Evolutionary conservation across 805 yeast species (phyloP).

Genomic region (Yarrowia sp.): DNA sequence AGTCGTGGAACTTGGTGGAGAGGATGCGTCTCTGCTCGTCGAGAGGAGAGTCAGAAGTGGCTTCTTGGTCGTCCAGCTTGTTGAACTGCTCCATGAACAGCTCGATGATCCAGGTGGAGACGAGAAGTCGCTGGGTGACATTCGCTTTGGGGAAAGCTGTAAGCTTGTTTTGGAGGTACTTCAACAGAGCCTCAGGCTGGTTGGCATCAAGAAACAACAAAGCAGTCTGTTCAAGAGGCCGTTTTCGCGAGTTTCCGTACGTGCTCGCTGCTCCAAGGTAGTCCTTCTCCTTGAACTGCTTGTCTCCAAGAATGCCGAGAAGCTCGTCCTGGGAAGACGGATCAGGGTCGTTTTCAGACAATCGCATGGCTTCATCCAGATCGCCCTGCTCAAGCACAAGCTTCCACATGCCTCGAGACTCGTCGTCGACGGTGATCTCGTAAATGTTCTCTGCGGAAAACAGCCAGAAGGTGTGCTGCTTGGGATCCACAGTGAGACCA

Average conservation of each 20-base stretch:
- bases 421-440: conserved; percentile 67
- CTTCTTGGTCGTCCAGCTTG: conserved; percentile 42
- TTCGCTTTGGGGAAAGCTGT: conserved; percentile 30
- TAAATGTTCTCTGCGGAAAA: conserved; percentile 58
- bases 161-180: conserved; percentile 49
- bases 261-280: conserved; percentile 47
- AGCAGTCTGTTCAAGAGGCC: conserved; percentile 68
- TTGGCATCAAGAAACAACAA: conserved; percentile 50
- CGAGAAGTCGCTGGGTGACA: conserved; percentile 49
- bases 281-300: conserved; percentile 43
- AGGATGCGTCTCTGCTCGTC: conserved; percentile 35
- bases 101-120: conserved; percentile 68
- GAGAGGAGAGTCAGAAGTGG: conserved; percentile 35
- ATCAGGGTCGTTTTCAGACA: conserved; percentile 41
- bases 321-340: conserved; percentile 33
- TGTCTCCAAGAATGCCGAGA: conserved; percentile 51
- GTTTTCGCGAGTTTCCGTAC: conserved; percentile 56
- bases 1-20: conserved; percentile 44
- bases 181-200: conserved; percentile 46
- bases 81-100: conserved; percentile 50
- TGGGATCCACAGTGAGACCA: conserved; percentile 52
- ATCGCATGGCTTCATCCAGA: conserved; percentile 63
- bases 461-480: conserved; percentile 69
- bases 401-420: conserved; percentile 73
- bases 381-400: conserved; percentile 50